These are phyloP conservation scores for Naganishia kalamii DNA, from an alignment of 768 basidiomycete genomes.

Conservation along the genomic window DNA sequence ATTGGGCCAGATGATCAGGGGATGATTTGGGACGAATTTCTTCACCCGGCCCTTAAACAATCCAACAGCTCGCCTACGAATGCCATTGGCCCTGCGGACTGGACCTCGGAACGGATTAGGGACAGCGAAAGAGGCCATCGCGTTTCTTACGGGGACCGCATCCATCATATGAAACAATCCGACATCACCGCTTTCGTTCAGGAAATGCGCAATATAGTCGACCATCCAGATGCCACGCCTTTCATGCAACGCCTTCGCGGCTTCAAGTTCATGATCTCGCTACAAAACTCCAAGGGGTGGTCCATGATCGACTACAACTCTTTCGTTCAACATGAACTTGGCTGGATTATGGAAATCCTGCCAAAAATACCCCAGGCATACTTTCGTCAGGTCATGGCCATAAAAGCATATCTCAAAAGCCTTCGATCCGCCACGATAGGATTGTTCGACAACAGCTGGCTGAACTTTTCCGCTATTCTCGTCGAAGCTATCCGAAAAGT, in stretches of 20 bases:
- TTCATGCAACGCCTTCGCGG: neutral
- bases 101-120: neutral
- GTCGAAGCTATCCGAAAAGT: neutral
- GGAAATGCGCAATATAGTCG: neutral
- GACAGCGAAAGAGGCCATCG: too few relatives aligned
- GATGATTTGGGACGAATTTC: neutral
- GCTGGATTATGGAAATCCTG: neutral
- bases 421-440: neutral
- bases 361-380: neutral
- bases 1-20: neutral
- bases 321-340: neutral
- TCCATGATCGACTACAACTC: constrained; percentile 3
- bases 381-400: neutral
- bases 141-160: too few relatives aligned
- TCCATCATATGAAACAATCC: too few relatives aligned
- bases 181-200: neutral
- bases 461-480: neutral
- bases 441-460: neutral
- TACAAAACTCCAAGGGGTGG: neutral
- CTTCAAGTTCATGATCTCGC: neutral
- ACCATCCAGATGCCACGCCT: neutral
- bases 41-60: neutral
- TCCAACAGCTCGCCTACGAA: neutral
- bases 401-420: neutral
- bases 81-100: neutral